Base-by-base conservation (phyloP, 331 rosid species). In the Pyracantha coccinea region DNA sequence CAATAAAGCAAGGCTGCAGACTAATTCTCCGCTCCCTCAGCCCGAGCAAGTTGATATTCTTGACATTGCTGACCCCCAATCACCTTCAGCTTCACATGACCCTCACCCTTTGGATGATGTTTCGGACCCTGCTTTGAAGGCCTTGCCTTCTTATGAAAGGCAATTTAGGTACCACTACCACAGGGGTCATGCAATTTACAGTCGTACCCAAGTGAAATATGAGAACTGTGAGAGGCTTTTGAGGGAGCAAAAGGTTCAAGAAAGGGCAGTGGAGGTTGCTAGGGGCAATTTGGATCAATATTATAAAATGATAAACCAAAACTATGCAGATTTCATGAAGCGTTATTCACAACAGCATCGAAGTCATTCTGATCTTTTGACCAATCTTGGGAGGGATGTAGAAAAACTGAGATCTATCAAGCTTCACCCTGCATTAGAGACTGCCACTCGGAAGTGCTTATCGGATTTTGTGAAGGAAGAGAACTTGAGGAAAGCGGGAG, bases 391-490 rank as follows among this genome's bases (percentile, higher is more conserved):
- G 61, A 89, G 84, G 88, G 89, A 90, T 82, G 78, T 90, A 16
- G 93, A 92, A 75, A 95, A 82, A 79, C 79, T 92, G 74, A 84
- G 93, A 71, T 83, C 86, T 32, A 66, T 90, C 67, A 86, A 84
- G 85, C 91, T 94, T 50, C 97, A 90, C 78, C 97, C 96, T 66
- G 82, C 90, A 68, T 81, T 94, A 60, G 96, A 94, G 83, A 86
- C 88, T 62, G 76, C 81, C 23, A 77, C 78, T 23, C 78, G 85
- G 70, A 89, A 83, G 81, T 87, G 93, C 87, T 86, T 95, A 61
- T 81, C 87, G 82, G 99, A 95, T 89, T 95, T 92, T 74, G 93
- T 89, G 31, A 90, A 89, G 89, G 97, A 95, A 75, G 97, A 95
- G 66, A 84, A 74, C 83, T 81, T 95, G 87, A 76, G 83, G 83